A percentile compares a stretch with the other conserved stretches of the same genome.
These are phyloP conservation scores for Phytophthora kernoviae DNA, from an alignment of 352 stramenopile genomes.

Conservation along the genomic window DNA sequence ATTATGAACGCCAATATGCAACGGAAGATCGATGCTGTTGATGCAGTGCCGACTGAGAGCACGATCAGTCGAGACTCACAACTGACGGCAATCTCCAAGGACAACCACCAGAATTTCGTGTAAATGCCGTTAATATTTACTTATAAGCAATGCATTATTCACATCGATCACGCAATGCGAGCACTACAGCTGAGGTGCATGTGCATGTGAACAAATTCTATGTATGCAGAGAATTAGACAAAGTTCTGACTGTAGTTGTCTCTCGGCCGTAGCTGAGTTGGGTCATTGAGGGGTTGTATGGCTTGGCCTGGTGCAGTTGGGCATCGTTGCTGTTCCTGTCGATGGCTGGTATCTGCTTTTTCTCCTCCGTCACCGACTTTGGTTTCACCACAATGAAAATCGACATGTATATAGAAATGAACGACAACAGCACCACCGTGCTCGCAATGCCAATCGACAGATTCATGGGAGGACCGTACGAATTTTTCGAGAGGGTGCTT, in stretches of 20 bases:
- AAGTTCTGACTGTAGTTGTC: slow-evolving; percentile 37
- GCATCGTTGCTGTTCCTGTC: slow-evolving; percentile 6
- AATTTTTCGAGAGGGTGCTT: slow-evolving; percentile 26
- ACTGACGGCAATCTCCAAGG: slow-evolving; percentile 12
- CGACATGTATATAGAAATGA: slow-evolving; percentile 37
- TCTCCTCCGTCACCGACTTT: slow-evolving; percentile 17
- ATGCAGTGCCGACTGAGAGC: slow-evolving; percentile 10
- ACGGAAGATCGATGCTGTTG: slow-evolving; percentile 11
- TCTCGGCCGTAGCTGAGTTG: slow-evolving; percentile 12
- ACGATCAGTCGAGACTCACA: slow-evolving; percentile 8
- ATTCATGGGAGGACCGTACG: slow-evolving; percentile 39
- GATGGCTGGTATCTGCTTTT: slow-evolving; percentile 9
- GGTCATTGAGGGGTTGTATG: slow-evolving; percentile 5
- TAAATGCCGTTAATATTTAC: slow-evolving; percentile 18
- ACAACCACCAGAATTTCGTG: slow-evolving; percentile 56
- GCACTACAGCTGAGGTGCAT: too few species aligned
- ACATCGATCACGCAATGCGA: too few species aligned
- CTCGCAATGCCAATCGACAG: slow-evolving; percentile 22
- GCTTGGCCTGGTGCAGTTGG: slow-evolving; percentile 5
- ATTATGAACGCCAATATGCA: slow-evolving; percentile 19
- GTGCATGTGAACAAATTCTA: background rate
- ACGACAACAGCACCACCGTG: slow-evolving; percentile 21
- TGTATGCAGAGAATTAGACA: slow-evolving; percentile 14
- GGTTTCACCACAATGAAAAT: slow-evolving; percentile 15
- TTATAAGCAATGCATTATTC: background rate